These are phyloP conservation scores for Apiosordaria backusii DNA, from an alignment of 495 filamentous ascomycete species.

Conservation along the genomic window DNA sequence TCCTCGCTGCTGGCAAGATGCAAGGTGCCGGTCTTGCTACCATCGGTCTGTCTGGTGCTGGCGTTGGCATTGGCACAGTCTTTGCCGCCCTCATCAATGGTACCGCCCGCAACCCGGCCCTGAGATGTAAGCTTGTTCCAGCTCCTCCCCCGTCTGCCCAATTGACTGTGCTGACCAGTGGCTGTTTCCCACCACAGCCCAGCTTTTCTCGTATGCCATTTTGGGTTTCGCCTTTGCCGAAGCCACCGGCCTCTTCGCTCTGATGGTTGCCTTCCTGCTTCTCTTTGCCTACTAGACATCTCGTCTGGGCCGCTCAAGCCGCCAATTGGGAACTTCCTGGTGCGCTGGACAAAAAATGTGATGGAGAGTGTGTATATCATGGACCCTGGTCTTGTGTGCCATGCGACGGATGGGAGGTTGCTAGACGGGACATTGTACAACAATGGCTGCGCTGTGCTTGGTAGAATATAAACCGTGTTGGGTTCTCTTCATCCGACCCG, in stretches of 20 bases:
- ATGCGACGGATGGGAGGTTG: not conserved
- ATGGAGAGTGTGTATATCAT: not conserved
- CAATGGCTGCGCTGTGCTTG: not conserved
- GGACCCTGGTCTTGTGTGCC: not conserved
- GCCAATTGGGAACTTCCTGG: not conserved
- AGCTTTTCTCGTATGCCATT: constrained; percentile 41
- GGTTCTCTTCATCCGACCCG: not conserved
- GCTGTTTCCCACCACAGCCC: constrained; percentile 16
- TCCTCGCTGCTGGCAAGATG: constrained; percentile 36
- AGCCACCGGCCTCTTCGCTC: constrained; percentile 41
- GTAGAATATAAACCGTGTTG: constrained; percentile 2
- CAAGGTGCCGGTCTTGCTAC: constrained; percentile 40
- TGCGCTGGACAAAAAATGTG: not conserved
- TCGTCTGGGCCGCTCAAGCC: not conserved
- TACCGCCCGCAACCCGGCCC: constrained; percentile 40
- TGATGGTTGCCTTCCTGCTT: constrained; percentile 44
- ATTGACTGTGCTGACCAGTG: constrained; percentile 10
- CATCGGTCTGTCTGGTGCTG: constrained; percentile 40
- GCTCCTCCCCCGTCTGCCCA: not conserved
- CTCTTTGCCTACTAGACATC: constrained; percentile 37
- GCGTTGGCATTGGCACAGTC: constrained; percentile 40
- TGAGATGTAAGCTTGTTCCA: constrained; percentile 28
- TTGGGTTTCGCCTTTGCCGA: constrained; percentile 41
- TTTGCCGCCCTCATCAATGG: constrained; percentile 40
- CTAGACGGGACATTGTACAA: constrained; percentile 5